These are phyloP conservation scores for Candida montana DNA, from an alignment of 805 yeast genomes.

Conservation along the genomic window DNA sequence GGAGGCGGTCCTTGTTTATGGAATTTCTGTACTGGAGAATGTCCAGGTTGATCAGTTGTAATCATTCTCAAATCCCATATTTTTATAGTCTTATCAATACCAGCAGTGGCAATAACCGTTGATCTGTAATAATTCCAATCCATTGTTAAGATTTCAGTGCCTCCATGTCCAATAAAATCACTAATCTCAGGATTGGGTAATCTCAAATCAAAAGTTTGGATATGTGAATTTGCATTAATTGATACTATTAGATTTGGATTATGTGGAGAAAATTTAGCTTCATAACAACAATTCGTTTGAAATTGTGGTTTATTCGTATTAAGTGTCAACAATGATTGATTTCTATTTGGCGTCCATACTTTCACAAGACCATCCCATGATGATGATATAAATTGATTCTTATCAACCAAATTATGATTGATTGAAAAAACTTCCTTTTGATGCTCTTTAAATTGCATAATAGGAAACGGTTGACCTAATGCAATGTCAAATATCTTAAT, in stretches of 20 bases:
- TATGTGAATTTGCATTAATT: conserved; percentile 68
- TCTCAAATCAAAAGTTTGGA: conserved; percentile 81
- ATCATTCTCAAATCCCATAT: conserved; percentile 87
- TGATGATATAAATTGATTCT: conserved; percentile 63
- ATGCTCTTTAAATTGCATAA: conserved; percentile 74
- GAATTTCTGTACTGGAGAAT: conserved; percentile 31
- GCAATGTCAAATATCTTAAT: conserved; percentile 75
- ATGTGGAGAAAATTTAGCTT: conserved; percentile 80
- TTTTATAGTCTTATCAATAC: conserved; percentile 82
- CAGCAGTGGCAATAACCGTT: conserved; percentile 76
- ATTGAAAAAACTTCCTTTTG: conserved; percentile 66
- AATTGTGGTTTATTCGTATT: conserved; percentile 27
- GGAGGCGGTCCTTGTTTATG: conserved; percentile 57
- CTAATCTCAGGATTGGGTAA: conserved; percentile 51
- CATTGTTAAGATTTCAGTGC: conserved; percentile 71
- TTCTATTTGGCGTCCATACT: conserved; percentile 65
- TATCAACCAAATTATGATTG: conserved; percentile 68
- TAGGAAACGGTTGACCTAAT: conserved; percentile 56
- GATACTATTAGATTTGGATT: conserved; percentile 63
- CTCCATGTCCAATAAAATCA: conserved; percentile 69
- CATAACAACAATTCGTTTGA: conserved; percentile 61
- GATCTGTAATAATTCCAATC: conserved; percentile 92
- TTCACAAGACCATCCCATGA: conserved; percentile 93
- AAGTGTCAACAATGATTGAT: conserved; percentile 53
- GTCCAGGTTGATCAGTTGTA: conserved; percentile 25